phyloP scores from a whole-genome alignment of 192 early-diverging fungal genomes.

The Backusella circina region DNA sequence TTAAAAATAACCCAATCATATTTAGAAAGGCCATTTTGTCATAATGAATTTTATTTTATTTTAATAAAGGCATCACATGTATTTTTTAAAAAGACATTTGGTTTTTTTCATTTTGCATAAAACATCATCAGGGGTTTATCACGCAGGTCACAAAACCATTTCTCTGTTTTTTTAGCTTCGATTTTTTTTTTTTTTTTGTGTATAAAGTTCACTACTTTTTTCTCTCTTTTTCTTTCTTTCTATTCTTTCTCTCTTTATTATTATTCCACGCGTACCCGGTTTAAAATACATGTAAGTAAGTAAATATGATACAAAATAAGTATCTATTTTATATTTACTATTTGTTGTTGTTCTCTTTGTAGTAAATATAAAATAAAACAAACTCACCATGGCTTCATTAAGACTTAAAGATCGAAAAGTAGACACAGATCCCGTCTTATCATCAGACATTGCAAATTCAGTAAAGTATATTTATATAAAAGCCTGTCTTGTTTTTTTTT shows the following conservation, averaged over 20 bases:
- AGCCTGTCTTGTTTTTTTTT: neutral
- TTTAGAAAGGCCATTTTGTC: neutral
- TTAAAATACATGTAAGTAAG: neutral
- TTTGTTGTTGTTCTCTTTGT: neutral
- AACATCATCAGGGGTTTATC: neutral
- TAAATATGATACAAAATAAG: neutral
- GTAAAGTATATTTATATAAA: constrained; percentile 22
- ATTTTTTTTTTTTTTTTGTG: neutral
- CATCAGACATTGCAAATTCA: constrained; percentile 40
- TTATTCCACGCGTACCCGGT: neutral
- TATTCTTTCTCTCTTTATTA: neutral
- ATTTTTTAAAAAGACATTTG: no score
- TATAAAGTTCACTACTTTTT: neutral
- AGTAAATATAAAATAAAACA: neutral
- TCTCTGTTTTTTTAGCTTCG: neutral
- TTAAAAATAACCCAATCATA: neutral
- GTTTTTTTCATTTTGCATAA: no score
- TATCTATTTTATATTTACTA: neutral
- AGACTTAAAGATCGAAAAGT: constrained; percentile 36
- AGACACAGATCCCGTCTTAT: constrained; percentile 46
- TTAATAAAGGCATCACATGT: neutral
- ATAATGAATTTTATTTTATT: neutral
- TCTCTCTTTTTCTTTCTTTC: neutral
- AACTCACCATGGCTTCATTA: constrained; percentile 15
- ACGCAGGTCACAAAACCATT: neutral